Percentiles rank a stretch among this genome's conserved stretches.
Evolutionary conservation across 805 yeast genomes (phyloP).

Genomic region (Candida methanosorbosa): DNA sequence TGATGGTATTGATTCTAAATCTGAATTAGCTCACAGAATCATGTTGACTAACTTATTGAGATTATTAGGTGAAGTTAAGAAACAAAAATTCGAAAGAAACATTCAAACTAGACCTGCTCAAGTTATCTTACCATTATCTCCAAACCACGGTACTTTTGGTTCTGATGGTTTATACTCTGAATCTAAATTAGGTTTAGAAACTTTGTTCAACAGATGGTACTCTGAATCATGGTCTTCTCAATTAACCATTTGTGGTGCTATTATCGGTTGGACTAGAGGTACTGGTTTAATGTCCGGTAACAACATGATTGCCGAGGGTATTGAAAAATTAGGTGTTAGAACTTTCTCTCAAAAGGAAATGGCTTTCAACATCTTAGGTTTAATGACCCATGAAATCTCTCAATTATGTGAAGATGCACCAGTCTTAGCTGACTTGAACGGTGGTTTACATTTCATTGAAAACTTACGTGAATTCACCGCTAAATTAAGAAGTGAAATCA

Average conservation of each 20-base stretch:
- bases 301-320: conserved; percentile 96
- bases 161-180: conserved; percentile 98
- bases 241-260: conserved; percentile 95
- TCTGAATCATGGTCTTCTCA: conserved; percentile 95
- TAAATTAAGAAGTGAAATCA: conserved; percentile 65
- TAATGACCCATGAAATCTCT: conserved; percentile 79
- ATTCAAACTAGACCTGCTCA: conserved; percentile 97
- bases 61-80: conserved; percentile 83
- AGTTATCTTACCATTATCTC: conserved; percentile 92
- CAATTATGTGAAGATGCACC: conserved; percentile 88
- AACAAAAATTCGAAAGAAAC: conserved; percentile 66
- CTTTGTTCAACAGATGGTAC: conserved; percentile 97
- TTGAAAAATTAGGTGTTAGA: conserved; percentile 91
- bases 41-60: conserved; percentile 95
- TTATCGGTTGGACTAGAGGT: conserved; percentile 99
- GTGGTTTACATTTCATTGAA: conserved; percentile 92
- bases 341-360: conserved; percentile 98
- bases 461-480: conserved; percentile 84
- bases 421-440: conserved; percentile 96
- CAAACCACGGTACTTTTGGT: conserved; percentile 99
- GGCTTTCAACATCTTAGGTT: conserved; percentile 97
- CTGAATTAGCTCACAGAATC: conserved; percentile 97
- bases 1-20: conserved; percentile 85
- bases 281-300: conserved; percentile 98
- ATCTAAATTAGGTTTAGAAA: conserved; percentile 91